These are phyloP conservation scores for Melanopsichium pennsylvanicum DNA, from an alignment of 1,284 basidiomycete genomes.

Conservation along the genomic window DNA sequence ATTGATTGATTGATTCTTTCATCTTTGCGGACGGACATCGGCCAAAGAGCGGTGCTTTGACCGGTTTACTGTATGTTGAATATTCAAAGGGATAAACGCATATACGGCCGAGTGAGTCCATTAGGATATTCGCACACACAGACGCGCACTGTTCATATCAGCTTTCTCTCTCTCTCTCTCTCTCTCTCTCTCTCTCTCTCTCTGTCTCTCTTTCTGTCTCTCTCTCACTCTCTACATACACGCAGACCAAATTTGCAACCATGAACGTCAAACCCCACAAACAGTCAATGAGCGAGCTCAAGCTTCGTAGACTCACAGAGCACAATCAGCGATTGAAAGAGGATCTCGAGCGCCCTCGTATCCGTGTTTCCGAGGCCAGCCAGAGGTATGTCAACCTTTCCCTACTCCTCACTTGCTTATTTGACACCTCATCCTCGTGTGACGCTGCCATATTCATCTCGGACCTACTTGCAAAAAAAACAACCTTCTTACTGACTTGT, in stretches of 20 bases:
- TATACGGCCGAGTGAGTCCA: constrained; percentile 4
- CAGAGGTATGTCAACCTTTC: constrained; percentile 74
- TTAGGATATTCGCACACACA: not conserved
- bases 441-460: too few relatives aligned
- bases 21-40: too few relatives aligned
- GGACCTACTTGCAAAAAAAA: too few relatives aligned
- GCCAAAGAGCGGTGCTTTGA: not conserved
- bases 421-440: too few relatives aligned
- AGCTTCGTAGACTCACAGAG: constrained; percentile 88
- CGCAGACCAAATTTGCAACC: not conserved
- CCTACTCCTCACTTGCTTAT: too few relatives aligned
- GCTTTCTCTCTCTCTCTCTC: too few relatives aligned
- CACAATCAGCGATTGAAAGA: constrained; percentile 90
- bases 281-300: constrained; percentile 86
- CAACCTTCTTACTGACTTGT: too few relatives aligned
- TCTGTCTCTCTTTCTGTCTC: too few relatives aligned
- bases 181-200: not conserved
- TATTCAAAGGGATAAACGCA: not conserved
- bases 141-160: constrained; percentile 2
- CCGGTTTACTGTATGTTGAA: not conserved
- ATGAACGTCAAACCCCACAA: constrained; percentile 75
- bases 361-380: constrained; percentile 88
- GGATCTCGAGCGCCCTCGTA: constrained; percentile 84
- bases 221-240: too few relatives aligned
- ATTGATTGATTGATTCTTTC: too few relatives aligned